Evolutionary conservation across 345 rosid species (phyloP).

Genomic region (Turritis glabra): DNA sequence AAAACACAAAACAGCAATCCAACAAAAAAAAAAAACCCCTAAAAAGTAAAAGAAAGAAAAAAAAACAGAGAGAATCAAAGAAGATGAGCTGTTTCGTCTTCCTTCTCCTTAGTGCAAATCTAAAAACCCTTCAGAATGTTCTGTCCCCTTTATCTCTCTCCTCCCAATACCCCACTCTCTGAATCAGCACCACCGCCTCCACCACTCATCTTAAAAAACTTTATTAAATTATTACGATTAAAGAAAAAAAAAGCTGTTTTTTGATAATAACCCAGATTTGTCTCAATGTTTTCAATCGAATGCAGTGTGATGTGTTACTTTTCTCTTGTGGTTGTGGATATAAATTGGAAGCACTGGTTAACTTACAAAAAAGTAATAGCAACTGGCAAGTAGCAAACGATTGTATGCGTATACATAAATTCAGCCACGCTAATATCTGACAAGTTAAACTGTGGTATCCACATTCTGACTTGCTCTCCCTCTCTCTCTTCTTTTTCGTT

Average conservation of each 20-base stretch:
- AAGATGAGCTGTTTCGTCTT: conserved; percentile 55
- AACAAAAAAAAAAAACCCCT: conserved; percentile 15
- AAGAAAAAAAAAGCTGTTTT: neutral
- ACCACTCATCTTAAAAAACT: conserved; percentile 30
- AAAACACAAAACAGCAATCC: conserved; percentile 39
- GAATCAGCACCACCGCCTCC: conserved; percentile 45
- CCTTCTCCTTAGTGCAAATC: conserved; percentile 28
- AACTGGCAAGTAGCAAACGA: conserved; percentile 12
- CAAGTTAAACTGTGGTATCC: conserved; percentile 11
- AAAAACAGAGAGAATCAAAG: conserved; percentile 42
- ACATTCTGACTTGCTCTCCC: conserved; percentile 6
- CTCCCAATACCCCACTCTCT: conserved; percentile 33
- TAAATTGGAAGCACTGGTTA: conserved; percentile 5
- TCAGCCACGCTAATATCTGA: conserved; percentile 23
- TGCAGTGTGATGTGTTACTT: conserved; percentile 14
- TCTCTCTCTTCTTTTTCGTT: neutral
- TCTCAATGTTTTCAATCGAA: conserved; percentile 22
- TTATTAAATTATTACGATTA: neutral
- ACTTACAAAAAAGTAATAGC: neutral
- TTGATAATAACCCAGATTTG: conserved; percentile 17
- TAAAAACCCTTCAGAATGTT: conserved; percentile 36
- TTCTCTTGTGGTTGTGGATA: conserved; percentile 20
- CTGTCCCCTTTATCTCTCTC: conserved; percentile 26
- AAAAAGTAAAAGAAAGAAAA: conserved; percentile 23
- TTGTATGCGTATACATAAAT: neutral